Evolutionary conservation across 257 asterid species (phyloP).

Genomic region (Solanum arcanum): DNA sequence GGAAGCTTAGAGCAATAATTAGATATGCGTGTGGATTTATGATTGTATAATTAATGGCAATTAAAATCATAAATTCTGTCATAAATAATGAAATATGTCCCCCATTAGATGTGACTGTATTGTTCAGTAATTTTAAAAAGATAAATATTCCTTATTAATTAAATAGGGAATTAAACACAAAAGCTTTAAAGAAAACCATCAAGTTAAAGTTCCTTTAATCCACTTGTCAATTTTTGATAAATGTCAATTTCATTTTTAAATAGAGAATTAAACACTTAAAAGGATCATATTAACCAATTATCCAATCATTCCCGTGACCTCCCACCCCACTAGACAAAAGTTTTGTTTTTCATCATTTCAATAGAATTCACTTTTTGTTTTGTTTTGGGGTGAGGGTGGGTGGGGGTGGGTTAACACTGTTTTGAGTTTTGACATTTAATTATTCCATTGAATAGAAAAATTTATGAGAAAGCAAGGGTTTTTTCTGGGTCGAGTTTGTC

Average conservation of each 20-base stretch:
- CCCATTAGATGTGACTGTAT: background rate
- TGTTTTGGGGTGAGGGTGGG: no score
- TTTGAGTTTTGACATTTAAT: background rate
- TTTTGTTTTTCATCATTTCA: background rate
- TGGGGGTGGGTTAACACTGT: background rate
- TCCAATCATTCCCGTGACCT: no score
- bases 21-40: background rate
- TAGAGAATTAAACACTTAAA: no score
- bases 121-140: background rate
- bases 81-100: background rate
- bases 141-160: background rate
- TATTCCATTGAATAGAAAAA: background rate
- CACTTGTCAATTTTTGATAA: no score
- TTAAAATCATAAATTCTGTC: background rate
- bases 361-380: background rate
- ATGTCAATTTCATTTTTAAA: no score
- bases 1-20: background rate
- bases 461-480: no score
- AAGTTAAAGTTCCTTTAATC: background rate
- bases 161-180: background rate
- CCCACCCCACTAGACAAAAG: background rate
- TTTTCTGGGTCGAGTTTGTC: no score
- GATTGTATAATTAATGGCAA: background rate
- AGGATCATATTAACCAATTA: no score
- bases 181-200: background rate